Evolutionary conservation across 2,329 filamentous ascomycete genomes (phyloP).

Genomic region (Thelonectria olida): DNA sequence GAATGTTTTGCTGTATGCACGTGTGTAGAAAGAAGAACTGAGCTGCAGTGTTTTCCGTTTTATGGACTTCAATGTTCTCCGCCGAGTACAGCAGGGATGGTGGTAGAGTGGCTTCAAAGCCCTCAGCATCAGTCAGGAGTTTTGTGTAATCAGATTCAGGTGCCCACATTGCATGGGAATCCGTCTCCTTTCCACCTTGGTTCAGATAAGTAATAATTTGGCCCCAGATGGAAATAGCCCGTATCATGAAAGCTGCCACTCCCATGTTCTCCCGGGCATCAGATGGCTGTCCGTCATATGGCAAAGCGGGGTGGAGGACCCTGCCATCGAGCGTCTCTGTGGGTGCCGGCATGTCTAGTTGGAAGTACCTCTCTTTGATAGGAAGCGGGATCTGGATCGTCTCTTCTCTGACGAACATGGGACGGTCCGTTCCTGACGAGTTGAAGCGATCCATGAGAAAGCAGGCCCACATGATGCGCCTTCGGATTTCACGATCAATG

Average conservation of each 20-base stretch:
- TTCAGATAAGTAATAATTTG: slow-evolving; percentile 90
- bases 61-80: slow-evolving; percentile 86
- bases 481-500: slow-evolving; percentile 90
- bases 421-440: slow-evolving; percentile 91
- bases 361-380: slow-evolving; percentile 88
- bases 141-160: slow-evolving; percentile 78
- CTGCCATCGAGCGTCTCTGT: slow-evolving; percentile 85
- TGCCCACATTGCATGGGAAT: slow-evolving; percentile 82
- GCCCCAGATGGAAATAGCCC: slow-evolving; percentile 88
- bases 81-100: slow-evolving; percentile 75
- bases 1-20: slow-evolving; percentile 84
- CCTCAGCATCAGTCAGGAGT: slow-evolving; percentile 76
- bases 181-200: slow-evolving; percentile 83
- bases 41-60: slow-evolving; percentile 85
- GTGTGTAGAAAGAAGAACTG: slow-evolving; percentile 95
- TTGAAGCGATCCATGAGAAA: slow-evolving; percentile 98
- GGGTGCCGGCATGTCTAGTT: slow-evolving; percentile 87
- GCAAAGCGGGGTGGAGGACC: slow-evolving; percentile 68
- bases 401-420: slow-evolving; percentile 90
- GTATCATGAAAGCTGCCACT: slow-evolving; percentile 89
- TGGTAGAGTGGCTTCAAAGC: slow-evolving; percentile 76
- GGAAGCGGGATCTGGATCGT: slow-evolving; percentile 90
- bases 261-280: slow-evolving; percentile 89
- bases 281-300: slow-evolving; percentile 70
- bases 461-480: slow-evolving; percentile 97